Evolutionary conservation across 2,329 filamentous ascomycete species (phyloP), one percentile per base, ranked within the genome.

Genomic region (Fusarium abutilonis): DNA sequence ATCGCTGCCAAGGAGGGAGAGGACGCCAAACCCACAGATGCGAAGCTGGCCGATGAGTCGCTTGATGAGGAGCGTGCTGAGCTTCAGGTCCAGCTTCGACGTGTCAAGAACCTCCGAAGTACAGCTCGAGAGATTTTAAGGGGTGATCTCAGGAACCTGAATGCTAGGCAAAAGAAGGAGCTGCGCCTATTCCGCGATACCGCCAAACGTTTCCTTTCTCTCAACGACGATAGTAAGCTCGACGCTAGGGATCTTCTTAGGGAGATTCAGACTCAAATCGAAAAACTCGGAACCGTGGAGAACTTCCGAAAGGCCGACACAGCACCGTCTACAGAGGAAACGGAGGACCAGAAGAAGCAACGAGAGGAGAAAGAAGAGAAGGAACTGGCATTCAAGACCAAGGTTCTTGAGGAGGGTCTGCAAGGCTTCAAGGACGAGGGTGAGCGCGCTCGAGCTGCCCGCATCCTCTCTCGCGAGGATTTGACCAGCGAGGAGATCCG

Each of bases 161-260:
- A 84, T 29, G 90, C 86, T 50, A 89, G 88, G 73, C 86, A 89
- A 73, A 95, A 94, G 80, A 86, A 89, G 72, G 84, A 88, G 50
- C 82, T 96, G 50, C 89, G 92, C 46, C 78, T 83, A n/a, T 91
- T 96, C 78, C 80, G 89, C 58, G 83, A 84, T 67, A 81, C 84
- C 23, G 82, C 91, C 41, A 86, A 86, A 69, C 82, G 83, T 41
- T 84, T 89, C 40, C 80, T 94, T 36, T 67, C 72, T 23, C 70
- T 70, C 2, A 71, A 75, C n/a, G 69, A 76, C 40, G 72, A 71
- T 40, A 70, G 66, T 42, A 64, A 73, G 38, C 38, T 74, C 23
- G 66, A 68, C 28, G 60, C 67, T 14, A 54, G 66, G 26, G 71
- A 76, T 15, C 63, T 78, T 17, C 64, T 77, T 26, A 38, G 67